phyloP scores from a whole-genome alignment of 2,329 filamentous ascomycete species.

The Hymenoscyphus repandus region DNA sequence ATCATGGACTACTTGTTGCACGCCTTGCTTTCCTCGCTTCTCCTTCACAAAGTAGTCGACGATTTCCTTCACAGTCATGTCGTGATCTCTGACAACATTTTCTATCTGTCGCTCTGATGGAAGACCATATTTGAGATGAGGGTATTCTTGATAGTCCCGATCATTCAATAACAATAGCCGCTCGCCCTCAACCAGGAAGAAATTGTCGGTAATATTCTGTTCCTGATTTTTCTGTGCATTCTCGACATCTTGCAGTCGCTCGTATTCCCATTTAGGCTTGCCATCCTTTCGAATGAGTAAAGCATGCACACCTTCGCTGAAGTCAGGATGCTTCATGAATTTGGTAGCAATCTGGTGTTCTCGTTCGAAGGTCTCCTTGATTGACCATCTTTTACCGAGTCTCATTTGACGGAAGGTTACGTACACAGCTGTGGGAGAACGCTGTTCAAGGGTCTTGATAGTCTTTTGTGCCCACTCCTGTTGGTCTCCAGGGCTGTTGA shows the following conservation, averaged over 20 bases:
- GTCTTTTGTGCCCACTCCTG: conserved; percentile 70
- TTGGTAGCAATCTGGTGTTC: conserved; percentile 79
- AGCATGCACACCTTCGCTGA: conserved; percentile 83
- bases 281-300: conserved; percentile 64
- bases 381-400: conserved; percentile 69
- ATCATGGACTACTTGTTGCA: conserved; percentile 62
- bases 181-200: conserved; percentile 54
- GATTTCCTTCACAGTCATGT: conserved; percentile 49
- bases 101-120: conserved; percentile 64
- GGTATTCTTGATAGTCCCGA: conserved; percentile 67
- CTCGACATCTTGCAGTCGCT: conserved; percentile 62
- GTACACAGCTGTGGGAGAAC: conserved; percentile 81
- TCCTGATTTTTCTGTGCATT: conserved; percentile 34
- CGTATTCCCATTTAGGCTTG: conserved; percentile 63
- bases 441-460: conserved; percentile 64
- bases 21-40: conserved; percentile 62
- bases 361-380: conserved; percentile 76
- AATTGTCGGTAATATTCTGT: conserved; percentile 54
- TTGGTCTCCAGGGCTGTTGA: conserved; percentile 39
- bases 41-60: conserved; percentile 55
- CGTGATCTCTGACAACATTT: conserved; percentile 37
- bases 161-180: conserved; percentile 57
- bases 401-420: conserved; percentile 83
- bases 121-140: conserved; percentile 58
- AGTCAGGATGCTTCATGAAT: conserved; percentile 91